Base-by-base conservation (phyloP, 2,329 filamentous ascomycete species). In the Fusarium humuli region DNA sequence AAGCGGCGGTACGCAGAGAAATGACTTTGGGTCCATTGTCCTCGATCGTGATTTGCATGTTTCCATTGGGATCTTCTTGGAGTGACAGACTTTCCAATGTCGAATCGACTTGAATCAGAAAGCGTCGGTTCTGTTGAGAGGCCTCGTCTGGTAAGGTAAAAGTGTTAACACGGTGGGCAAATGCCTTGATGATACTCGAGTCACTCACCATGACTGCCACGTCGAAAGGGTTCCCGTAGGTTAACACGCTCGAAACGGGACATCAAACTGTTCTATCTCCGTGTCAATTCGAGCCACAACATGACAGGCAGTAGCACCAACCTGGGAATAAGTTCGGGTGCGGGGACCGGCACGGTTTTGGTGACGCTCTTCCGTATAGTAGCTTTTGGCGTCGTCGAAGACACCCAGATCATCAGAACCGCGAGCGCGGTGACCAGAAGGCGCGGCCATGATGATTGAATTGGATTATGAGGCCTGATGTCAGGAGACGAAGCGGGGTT, bases 11-110 rank as follows among this genome's bases (percentile, higher is more conserved):
- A 70, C 94, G 92, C 40, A 98, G 84, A 40, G 92, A 91, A 57
- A 98, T 87, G 47, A 94, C 91, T 87, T 98, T 99, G 52, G 96
- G 95, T 0, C 96, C 96, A 70, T 89, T 88, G 81, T 99, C 96
- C 77, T 98, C 96, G 75, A 98, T 97, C 30, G 96, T 99, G 79
- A 99, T 99, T 80, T 98, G 94, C 86, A 94, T 93, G 80, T 99
- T 98, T 60, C 88, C 86, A 81, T 99, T 94, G 30, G 94, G 97
- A 77, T 99, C 96, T 80, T 99, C 96, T 72, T 95, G 92, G 40
- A 89, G 88, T 67, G 94, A 86, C 46, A 99, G 85, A 63, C 88
- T 91, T 77, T 94, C 87, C 61, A 97, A 86, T 1, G 94, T 98
- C 23, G 89, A 85, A 50, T 97, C 92, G 75, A 98, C 94, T 74